Evolutionary conservation across 768 basidiomycete genomes (phyloP).

Genomic region (Stropharia rugosoannulata): DNA sequence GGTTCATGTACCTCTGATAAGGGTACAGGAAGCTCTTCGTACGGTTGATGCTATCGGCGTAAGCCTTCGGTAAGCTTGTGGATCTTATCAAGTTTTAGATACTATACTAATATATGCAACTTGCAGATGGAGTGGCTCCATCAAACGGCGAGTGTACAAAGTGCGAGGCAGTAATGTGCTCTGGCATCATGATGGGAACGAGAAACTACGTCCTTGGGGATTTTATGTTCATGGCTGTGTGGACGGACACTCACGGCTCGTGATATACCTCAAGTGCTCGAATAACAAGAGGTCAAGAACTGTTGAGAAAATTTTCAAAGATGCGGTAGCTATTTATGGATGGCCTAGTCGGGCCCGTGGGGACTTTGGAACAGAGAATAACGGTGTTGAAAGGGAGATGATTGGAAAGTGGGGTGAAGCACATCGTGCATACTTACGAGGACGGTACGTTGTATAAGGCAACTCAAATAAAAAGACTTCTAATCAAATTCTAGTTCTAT

Average conservation of each 20-base stretch:
- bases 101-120: background rate
- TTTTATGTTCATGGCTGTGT: slow-evolving; percentile 19
- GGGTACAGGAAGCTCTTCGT: slow-evolving; percentile 23
- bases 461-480: background rate
- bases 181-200: slow-evolving; percentile 36
- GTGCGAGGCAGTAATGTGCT: slow-evolving; percentile 29
- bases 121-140: slow-evolving; percentile 6
- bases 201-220: slow-evolving; percentile 32
- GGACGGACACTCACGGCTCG: slow-evolving; percentile 36
- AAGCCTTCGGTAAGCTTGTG: slow-evolving; percentile 15
- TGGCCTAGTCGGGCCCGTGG: slow-evolving; percentile 29
- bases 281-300: slow-evolving; percentile 27
- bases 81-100: background rate
- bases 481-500: slow-evolving; percentile 14
- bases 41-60: slow-evolving; percentile 30
- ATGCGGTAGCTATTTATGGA: slow-evolving; percentile 21
- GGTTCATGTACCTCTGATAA: slow-evolving; percentile 20
- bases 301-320: slow-evolving; percentile 18
- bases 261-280: slow-evolving; percentile 25
- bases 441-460: slow-evolving; percentile 12
- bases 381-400: slow-evolving; percentile 16
- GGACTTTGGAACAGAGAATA: slow-evolving; percentile 26
- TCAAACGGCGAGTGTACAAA: slow-evolving; percentile 22
- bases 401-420: slow-evolving; percentile 7
- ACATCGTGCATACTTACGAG: slow-evolving; percentile 20